phyloP scores from a whole-genome alignment of 1,284 basidiomycete species.

The Heterobasidion occidentale region DNA sequence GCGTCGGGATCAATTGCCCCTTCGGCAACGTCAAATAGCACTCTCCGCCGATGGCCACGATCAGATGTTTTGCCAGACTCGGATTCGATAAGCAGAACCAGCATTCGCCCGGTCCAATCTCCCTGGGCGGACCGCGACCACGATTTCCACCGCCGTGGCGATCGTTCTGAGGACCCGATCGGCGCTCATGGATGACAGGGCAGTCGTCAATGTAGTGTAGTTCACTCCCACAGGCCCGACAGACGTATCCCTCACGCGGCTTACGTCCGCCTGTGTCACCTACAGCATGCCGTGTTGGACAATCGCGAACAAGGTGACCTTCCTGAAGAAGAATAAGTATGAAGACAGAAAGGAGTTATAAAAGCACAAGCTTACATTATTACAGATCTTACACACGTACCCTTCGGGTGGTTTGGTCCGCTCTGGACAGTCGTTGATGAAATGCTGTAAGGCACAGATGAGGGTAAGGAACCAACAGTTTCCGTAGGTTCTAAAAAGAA shows the following conservation, averaged over 20 bases:
- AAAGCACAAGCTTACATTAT: constrained; percentile 31
- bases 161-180: constrained; percentile 25
- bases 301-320: constrained; percentile 83
- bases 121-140: constrained; percentile 59
- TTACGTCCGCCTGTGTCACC: constrained; percentile 75
- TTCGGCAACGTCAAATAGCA: constrained; percentile 92
- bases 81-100: constrained; percentile 98
- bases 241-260: constrained; percentile 78
- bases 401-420: constrained; percentile 69
- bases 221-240: constrained; percentile 81
- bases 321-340: constrained; percentile 30
- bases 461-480: background rate
- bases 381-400: constrained; percentile 83
- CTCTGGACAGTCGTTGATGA: constrained; percentile 69
- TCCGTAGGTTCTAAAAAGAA: background rate
- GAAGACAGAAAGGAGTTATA: constrained; percentile 1
- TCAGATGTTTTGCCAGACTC: constrained; percentile 85
- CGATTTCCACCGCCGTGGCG: constrained; percentile 28
- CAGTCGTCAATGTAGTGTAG: constrained; percentile 84
- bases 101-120: constrained; percentile 81
- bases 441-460: constrained; percentile 43
- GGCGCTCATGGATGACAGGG: constrained; percentile 47
- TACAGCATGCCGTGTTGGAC: constrained; percentile 67
- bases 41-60: constrained; percentile 87
- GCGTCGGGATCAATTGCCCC: constrained; percentile 84